Percentiles rank a stretch among this genome's conserved stretches.
Evolutionary conservation across 768 basidiomycete genomes (phyloP).

Genomic region (Dendrothele bispora): DNA sequence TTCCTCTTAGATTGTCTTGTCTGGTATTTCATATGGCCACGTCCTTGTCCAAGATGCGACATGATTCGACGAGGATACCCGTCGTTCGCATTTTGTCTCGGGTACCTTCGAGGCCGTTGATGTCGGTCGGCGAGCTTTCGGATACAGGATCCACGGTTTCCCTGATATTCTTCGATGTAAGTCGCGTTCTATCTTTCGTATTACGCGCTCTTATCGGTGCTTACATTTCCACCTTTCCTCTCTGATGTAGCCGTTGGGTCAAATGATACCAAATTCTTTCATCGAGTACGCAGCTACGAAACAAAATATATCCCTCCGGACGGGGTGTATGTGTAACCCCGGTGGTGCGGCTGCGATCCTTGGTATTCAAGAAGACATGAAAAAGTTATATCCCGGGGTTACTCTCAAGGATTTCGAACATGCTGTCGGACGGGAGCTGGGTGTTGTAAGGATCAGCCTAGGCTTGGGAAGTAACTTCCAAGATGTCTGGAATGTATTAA

Average conservation of each 20-base stretch:
- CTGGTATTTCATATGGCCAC: constrained; percentile 62
- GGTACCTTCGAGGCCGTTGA: constrained; percentile 51
- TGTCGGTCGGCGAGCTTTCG: constrained; percentile 54
- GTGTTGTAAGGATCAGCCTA: constrained; percentile 75
- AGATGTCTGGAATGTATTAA: constrained; percentile 63
- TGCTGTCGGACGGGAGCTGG: constrained; percentile 64
- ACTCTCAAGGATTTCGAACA: constrained; percentile 63
- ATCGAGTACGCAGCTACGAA: constrained; percentile 67
- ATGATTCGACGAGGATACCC: constrained; percentile 57
- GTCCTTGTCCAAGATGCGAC: constrained; percentile 57
- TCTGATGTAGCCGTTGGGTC: constrained; percentile 55
- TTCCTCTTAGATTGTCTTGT: constrained; percentile 72
- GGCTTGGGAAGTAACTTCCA: constrained; percentile 79
- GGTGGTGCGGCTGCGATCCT: constrained; percentile 77
- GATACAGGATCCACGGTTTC: constrained; percentile 66
- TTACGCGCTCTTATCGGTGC: background rate
- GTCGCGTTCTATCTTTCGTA: constrained; percentile 25
- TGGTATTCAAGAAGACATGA: constrained; percentile 66
- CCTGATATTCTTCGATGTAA: constrained; percentile 61
- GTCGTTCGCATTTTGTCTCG: constrained; percentile 72
- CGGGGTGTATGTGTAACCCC: constrained; percentile 88
- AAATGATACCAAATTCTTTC: constrained; percentile 71
- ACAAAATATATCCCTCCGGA: constrained; percentile 71
- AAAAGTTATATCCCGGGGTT: constrained; percentile 54
- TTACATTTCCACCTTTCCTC: constrained; percentile 7